Evolutionary conservation across 768 basidiomycete species (phyloP).

Genomic region (Porphyrellus cyaneotinctus): DNA sequence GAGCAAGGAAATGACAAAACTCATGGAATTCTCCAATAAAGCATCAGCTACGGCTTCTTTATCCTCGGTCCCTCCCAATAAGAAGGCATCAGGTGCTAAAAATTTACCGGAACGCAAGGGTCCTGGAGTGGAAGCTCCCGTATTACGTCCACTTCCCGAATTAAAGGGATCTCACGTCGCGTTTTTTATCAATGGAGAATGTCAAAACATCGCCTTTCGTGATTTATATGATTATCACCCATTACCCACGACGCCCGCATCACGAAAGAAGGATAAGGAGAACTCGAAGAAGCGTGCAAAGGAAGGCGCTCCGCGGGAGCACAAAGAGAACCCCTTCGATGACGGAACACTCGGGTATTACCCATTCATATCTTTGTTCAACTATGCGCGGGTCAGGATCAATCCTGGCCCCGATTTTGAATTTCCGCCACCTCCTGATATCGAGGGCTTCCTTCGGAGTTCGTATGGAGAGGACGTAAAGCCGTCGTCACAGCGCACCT

Average conservation of each 20-base stretch:
- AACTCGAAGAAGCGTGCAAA: conserved; percentile 51
- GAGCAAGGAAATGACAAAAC: conserved; percentile 86
- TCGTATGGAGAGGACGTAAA: conserved; percentile 31
- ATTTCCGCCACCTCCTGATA: conserved; percentile 72
- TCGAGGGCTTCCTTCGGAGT: conserved; percentile 57
- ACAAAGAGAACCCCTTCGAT: conserved; percentile 82
- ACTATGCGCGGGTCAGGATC: conserved; percentile 75
- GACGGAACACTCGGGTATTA: conserved; percentile 96
- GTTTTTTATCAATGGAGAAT: conserved; percentile 91
- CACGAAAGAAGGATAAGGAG: conserved; percentile 58
- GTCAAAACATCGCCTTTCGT: conserved; percentile 77
- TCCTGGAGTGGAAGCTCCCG: conserved; percentile 30
- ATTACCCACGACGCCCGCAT: conserved; percentile 58
- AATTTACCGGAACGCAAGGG: conserved; percentile 56
- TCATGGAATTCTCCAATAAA: conserved; percentile 76
- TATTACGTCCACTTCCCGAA: conserved; percentile 63
- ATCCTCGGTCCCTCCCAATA: conserved; percentile 49
- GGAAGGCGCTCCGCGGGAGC: conserved; percentile 63
- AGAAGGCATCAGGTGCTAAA: conserved; percentile 68
- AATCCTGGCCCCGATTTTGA: conserved; percentile 90
- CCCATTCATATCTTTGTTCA: conserved; percentile 91
- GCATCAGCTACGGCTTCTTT: conserved; percentile 50
- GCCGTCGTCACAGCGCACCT: conserved; percentile 40
- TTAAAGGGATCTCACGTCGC: conserved; percentile 70
- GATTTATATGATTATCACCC: conserved; percentile 90